Evolutionary conservation across 108 stramenopile genomes (phyloP).

Genomic region (Heterococcus sp.): DNA sequence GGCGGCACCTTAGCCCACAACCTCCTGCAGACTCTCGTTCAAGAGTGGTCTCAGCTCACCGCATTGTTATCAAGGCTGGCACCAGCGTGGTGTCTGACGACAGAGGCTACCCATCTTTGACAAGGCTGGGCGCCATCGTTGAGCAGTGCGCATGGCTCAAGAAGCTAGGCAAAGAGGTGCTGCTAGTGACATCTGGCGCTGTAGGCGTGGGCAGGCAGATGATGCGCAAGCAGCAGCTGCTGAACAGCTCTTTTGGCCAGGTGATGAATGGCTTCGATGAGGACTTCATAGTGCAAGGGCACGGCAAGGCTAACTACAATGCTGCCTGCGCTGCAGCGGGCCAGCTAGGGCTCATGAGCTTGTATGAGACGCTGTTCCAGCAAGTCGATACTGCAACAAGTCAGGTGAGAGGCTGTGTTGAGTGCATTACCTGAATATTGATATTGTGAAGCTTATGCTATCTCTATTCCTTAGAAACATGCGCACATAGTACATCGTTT

Average conservation of each 20-base stretch:
- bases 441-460: too few relatives aligned
- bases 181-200: slow-evolving; percentile 36
- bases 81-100: slow-evolving; percentile 82
- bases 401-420: slow-evolving; percentile 4
- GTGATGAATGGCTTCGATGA: slow-evolving; percentile 30
- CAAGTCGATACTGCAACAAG: slow-evolving; percentile 64
- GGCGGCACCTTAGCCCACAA: too few relatives aligned
- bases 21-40: too few relatives aligned
- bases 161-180: slow-evolving; percentile 58
- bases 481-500: too few relatives aligned
- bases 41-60: too few relatives aligned
- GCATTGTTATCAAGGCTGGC: slow-evolving; percentile 64
- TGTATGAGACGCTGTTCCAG: slow-evolving; percentile 80
- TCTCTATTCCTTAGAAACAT: too few relatives aligned
- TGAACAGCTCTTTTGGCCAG: slow-evolving; percentile 27
- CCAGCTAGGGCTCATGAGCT: slow-evolving; percentile 93
- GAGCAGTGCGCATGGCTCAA: slow-evolving; percentile 81
- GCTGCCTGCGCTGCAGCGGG: slow-evolving; percentile 94
- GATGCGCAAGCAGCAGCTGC: slow-evolving; percentile 41
- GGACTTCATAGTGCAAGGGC: neutral
- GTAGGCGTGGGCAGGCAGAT: slow-evolving; percentile 44
- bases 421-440: too few relatives aligned
- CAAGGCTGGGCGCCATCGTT: slow-evolving; percentile 77
- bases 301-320: slow-evolving; percentile 63
- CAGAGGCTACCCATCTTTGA: slow-evolving; percentile 77